These are phyloP conservation scores for Noccaea caerulescens DNA, from an alignment of 345 rosid species.

Conservation along the genomic window DNA sequence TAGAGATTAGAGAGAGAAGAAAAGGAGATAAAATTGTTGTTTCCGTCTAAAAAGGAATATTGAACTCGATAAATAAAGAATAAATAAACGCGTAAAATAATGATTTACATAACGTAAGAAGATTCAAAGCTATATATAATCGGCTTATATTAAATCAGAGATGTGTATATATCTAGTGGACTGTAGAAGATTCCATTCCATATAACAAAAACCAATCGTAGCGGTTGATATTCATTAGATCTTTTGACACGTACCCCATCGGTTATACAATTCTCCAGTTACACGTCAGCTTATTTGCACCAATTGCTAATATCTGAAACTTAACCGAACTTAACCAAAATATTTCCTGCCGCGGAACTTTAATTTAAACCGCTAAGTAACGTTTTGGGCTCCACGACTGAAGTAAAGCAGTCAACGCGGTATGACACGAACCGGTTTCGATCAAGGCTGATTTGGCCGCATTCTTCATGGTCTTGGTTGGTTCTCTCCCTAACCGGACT, in stretches of 20 bases:
- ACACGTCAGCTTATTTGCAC: conserved; percentile 12
- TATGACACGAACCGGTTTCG: conserved; percentile 52
- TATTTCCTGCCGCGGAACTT: neutral
- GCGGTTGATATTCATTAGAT: conserved; percentile 14
- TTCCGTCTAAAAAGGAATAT: conserved; percentile 3
- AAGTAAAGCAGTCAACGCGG: conserved; percentile 39
- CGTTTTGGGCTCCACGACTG: conserved; percentile 39
- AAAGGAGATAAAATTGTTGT: conserved; percentile 16
- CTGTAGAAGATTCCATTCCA: conserved; percentile 26
- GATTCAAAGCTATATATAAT: neutral
- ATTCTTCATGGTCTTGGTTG: conserved; percentile 38
- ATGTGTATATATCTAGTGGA: conserved; percentile 21
- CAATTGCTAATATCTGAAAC: neutral
- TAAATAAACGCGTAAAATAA: conserved; percentile 5
- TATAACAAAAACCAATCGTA: neutral
- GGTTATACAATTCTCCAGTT: neutral
- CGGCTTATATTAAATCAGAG: conserved; percentile 12
- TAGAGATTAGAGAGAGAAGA: conserved; percentile 5
- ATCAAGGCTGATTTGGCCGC: conserved; percentile 48
- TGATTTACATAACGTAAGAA: conserved; percentile 10
- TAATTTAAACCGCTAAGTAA: neutral
- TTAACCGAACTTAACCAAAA: neutral
- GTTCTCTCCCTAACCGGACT: conserved; percentile 44
- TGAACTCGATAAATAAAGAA: neutral
- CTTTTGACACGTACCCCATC: conserved; percentile 7